These are phyloP conservation scores for Cytospora chrysosperma DNA, from an alignment of 2,329 filamentous ascomycete genomes.

Conservation along the genomic window DNA sequence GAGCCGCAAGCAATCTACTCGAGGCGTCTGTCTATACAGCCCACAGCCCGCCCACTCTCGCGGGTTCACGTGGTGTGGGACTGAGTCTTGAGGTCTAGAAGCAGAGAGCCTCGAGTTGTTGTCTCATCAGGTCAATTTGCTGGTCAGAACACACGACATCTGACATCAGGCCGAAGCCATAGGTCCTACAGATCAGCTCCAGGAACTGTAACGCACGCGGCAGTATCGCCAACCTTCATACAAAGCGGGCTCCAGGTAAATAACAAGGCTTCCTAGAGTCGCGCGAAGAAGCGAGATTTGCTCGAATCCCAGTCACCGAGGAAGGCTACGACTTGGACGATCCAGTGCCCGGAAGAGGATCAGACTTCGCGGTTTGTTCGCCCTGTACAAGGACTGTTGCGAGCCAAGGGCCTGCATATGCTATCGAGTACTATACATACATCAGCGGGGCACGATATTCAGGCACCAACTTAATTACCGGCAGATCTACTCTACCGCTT, in stretches of 20 bases:
- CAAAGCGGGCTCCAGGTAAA: background rate
- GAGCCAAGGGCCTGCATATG: background rate
- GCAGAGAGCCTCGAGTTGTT: background rate
- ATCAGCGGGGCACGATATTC: slow-evolving; percentile 15
- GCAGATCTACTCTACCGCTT: slow-evolving; percentile 4
- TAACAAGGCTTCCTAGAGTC: background rate
- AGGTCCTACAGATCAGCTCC: background rate
- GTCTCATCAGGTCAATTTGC: background rate
- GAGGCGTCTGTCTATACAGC: slow-evolving; percentile 1
- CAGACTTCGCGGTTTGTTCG: background rate
- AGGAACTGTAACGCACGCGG: background rate
- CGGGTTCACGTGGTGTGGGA: slow-evolving; percentile 13
- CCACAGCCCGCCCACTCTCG: slow-evolving; percentile 5
- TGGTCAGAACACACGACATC: background rate
- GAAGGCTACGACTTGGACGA: background rate
- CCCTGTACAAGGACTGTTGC: background rate
- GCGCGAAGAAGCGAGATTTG: background rate
- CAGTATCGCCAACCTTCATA: background rate
- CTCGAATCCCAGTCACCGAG: background rate
- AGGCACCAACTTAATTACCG: slow-evolving; percentile 19
- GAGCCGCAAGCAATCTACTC: slow-evolving; percentile 5
- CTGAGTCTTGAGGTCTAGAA: slow-evolving; percentile 1
- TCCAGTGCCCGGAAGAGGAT: background rate
- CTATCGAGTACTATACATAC: slow-evolving; percentile 4
- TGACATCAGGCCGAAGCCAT: slow-evolving; percentile 11